Percentiles rank a stretch among this genome's conserved stretches.
Evolutionary conservation across 2,329 filamentous ascomycete genomes (phyloP).

Genomic region (Penicillium sp.): DNA sequence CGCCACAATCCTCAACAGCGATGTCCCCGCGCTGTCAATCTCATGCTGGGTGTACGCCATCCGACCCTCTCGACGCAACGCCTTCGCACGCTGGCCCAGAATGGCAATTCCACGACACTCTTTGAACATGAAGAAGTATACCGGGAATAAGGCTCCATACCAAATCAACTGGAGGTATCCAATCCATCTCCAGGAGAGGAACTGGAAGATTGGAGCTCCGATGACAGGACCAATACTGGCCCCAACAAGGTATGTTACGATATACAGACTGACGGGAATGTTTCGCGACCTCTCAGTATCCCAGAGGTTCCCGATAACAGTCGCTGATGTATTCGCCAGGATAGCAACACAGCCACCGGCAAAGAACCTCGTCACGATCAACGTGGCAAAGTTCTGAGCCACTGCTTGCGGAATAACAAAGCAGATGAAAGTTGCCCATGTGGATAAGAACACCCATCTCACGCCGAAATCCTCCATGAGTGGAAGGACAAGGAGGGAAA

Average conservation of each 20-base stretch:
- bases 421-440: constrained; percentile 41
- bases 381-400: constrained; percentile 48
- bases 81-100: constrained; percentile 36
- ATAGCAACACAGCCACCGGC: constrained; percentile 45
- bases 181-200: constrained; percentile 39
- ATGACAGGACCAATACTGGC: constrained; percentile 48
- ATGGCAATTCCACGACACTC: constrained; percentile 46
- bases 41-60: constrained; percentile 31
- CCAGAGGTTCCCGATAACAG: constrained; percentile 36
- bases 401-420: constrained; percentile 47
- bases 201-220: constrained; percentile 36
- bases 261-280: constrained; percentile 44
- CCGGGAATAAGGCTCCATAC: constrained; percentile 35
- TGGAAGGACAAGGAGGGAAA: constrained; percentile 32
- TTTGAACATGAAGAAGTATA: constrained; percentile 42
- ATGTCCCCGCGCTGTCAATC: constrained; percentile 35
- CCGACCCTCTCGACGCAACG: constrained; percentile 33
- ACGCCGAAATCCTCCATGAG: constrained; percentile 45
- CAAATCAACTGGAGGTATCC: constrained; percentile 47
- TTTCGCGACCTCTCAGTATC: constrained; percentile 34
- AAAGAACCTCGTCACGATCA: constrained; percentile 48
- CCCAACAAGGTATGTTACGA: constrained; percentile 43
- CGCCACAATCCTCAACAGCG: constrained; percentile 28
- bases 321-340: constrained; percentile 37
- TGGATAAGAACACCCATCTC: constrained; percentile 40